Base-by-base conservation (phyloP, 192 early-diverging fungal genomes). In the Coemansia biformis region DNA sequence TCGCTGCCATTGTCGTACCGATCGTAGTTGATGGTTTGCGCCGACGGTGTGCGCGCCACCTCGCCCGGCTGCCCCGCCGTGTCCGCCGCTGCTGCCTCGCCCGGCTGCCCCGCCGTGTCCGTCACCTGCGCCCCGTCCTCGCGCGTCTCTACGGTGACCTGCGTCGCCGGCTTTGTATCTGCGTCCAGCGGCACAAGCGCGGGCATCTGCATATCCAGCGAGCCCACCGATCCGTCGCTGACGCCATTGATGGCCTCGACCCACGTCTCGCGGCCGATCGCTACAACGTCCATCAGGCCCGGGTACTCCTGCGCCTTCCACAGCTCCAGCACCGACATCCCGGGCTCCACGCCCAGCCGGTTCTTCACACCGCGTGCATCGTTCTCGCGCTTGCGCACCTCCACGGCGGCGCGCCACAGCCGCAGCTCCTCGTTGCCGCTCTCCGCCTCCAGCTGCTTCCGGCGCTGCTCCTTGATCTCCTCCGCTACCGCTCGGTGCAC, bases 301-400 rank as follows among this genome's bases (percentile, higher is more conserved):
- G 70, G 63, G 23, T 73, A 73, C 18, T 43, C 47, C 48, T 65
- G 52, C 4, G 63, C 53, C 58, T 66, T 73, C 70, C 70, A 73
- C 33, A 68, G 45, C 48, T 59, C 65, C 31, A 54, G 31, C 14
- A 28, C 30, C 8, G 46, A 43, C 42, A 57, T 59, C 3, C 58
- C 63, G 8, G 63, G 63, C 35, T 50, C 38, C 5, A 35, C 50
- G 0, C 54, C 63, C 13, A 54, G 19, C 14, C 33, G 31, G 19
- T 66, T 66, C 51, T 45, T 61, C 23, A 40, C 21, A 42, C 38
- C 43, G 30, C 70, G 49, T 16, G 39, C 42, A 43, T 61, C 58
- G 29, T 73, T 63, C 17, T 66, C 70, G 35, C 54, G 35, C n/a
- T 50, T 42, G 16, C 70, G 54, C 54, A 57, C 54, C 4, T 66